phyloP scores from a whole-genome alignment of 305 asterid species.

The Plantago lanceolata region DNA sequence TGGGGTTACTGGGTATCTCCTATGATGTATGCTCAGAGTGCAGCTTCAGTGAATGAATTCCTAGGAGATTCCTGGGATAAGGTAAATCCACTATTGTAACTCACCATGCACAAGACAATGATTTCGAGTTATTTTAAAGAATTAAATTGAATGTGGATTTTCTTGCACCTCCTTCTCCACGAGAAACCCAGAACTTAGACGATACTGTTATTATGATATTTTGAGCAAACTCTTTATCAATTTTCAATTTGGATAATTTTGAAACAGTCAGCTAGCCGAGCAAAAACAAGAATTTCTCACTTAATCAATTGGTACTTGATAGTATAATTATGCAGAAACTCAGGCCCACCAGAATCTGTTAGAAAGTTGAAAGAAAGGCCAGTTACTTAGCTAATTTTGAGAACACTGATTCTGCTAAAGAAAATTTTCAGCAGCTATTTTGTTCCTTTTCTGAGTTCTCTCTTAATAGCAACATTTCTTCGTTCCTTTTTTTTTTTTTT shows the following conservation, averaged over 20 bases:
- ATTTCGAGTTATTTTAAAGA: not conserved
- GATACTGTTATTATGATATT: not conserved
- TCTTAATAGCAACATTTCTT: not conserved
- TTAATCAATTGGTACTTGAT: not conserved
- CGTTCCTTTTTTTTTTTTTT: constrained; percentile 13
- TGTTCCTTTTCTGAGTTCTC: not conserved
- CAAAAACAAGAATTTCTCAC: not conserved
- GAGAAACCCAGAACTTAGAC: not conserved
- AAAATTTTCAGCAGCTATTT: not conserved
- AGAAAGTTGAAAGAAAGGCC: not conserved
- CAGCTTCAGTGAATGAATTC: constrained; percentile 79
- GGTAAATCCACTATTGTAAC: constrained; percentile 31
- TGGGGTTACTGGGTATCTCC: constrained; percentile 92
- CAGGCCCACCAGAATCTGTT: not conserved
- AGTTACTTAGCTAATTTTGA: not conserved
- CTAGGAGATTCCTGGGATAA: constrained; percentile 75
- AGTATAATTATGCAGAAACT: not conserved
- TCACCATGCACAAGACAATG: not conserved
- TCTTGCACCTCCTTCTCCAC: not conserved
- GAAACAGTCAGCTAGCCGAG: not conserved
- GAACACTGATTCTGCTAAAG: not conserved
- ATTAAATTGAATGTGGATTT: not conserved
- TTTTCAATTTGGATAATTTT: not conserved
- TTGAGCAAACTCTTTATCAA: not conserved
- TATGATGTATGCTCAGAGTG: constrained; percentile 83